Base-by-base conservation (phyloP, 1,284 basidiomycete genomes). In the Tilletiaria anomala region DNA sequence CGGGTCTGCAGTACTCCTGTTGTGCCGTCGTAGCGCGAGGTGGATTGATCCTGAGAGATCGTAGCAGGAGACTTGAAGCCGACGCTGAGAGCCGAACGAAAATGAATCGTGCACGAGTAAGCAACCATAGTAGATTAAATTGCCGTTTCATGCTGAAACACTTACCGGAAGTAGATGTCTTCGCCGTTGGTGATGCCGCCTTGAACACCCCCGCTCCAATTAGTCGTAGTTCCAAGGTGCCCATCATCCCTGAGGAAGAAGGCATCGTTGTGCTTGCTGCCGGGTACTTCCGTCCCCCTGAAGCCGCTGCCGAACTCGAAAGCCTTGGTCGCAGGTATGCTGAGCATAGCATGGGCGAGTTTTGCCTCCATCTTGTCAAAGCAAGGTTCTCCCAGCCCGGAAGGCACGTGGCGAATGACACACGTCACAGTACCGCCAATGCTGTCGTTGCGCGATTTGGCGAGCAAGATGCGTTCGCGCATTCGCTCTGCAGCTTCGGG, bases 51-150 rank as follows among this genome's bases (percentile, higher is more conserved):
- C 70, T 87, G 88, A 14, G 85, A 83, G 69, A 99, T 99, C 24
- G 93, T 99, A 24, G 93, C 93, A 42, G 93, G 93, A 32, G 85
- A 84, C 72, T 99, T 99, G 79, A 99, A 99, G 2, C 83, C 89
- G 56, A 96, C 75, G 45, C 85, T n/a, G n/a, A n/a, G n/a, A n/a
- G n/a, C n/a, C n/a, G n/a, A 88, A 62, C 12, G 5, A 8, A 8
- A 15, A 42, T 2, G 15, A 40, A 12, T 12, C 26, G n/a, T 12
- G 37, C 39, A 41, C 11, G 19, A 15, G 19, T 11, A 40, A 12
- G 39, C 2, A 42, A 20, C 17, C 14, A 6, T 12, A 17, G 18
- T 14, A 38, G 26, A 10, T 2, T 36, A 6, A 18, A 32, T 14
- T 29, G 6, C 14, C n/a, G 36, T n/a, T n/a, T n/a, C n/a, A 14